phyloP scores from a whole-genome alignment of 2,329 filamentous ascomycete species.

The Aureobasidium sp. region DNA sequence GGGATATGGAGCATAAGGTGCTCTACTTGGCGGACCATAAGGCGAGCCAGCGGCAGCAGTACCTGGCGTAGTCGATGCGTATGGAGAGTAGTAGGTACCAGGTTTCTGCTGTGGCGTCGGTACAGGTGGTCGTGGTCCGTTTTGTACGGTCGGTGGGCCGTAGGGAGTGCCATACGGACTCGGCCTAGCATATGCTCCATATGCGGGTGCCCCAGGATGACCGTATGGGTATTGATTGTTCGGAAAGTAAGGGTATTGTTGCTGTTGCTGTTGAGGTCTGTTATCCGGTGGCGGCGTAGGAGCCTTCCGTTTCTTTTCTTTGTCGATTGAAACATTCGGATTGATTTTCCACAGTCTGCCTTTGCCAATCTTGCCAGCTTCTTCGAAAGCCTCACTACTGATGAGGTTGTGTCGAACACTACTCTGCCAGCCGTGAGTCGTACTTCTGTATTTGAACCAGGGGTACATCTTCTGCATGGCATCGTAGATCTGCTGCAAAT shows the following conservation, averaged over 20 bases:
- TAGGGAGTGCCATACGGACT: slow-evolving; percentile 20
- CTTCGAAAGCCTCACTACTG: slow-evolving; percentile 52
- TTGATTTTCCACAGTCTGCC: slow-evolving; percentile 58
- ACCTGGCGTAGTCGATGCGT: slow-evolving; percentile 20
- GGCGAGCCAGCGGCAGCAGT: slow-evolving; percentile 15
- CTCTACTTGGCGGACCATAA: slow-evolving; percentile 18
- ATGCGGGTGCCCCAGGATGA: slow-evolving; percentile 15
- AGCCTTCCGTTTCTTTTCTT: slow-evolving; percentile 46
- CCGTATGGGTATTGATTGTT: slow-evolving; percentile 18
- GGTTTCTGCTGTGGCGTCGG: slow-evolving; percentile 18
- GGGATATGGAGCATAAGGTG: slow-evolving; percentile 17
- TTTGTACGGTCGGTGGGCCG: slow-evolving; percentile 18
- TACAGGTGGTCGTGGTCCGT: slow-evolving; percentile 14
- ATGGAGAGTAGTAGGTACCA: slow-evolving; percentile 21
- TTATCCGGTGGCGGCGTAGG: slow-evolving; percentile 33
- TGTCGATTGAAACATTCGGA: slow-evolving; percentile 53
- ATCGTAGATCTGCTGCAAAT: slow-evolving; percentile 60
- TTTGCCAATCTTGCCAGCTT: slow-evolving; percentile 54
- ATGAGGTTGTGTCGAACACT: slow-evolving; percentile 60
- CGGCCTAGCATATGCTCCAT: slow-evolving; percentile 18
- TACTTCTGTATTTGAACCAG: slow-evolving; percentile 54
- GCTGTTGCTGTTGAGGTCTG: slow-evolving; percentile 14
- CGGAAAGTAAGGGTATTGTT: slow-evolving; percentile 19
- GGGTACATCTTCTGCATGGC: slow-evolving; percentile 57
- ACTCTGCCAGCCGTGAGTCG: slow-evolving; percentile 59